Evolutionary conservation across 163 green algal genomes (phyloP), one percentile per base, ranked within the genome.

Genomic region (Scenedesmus sp.): DNA sequence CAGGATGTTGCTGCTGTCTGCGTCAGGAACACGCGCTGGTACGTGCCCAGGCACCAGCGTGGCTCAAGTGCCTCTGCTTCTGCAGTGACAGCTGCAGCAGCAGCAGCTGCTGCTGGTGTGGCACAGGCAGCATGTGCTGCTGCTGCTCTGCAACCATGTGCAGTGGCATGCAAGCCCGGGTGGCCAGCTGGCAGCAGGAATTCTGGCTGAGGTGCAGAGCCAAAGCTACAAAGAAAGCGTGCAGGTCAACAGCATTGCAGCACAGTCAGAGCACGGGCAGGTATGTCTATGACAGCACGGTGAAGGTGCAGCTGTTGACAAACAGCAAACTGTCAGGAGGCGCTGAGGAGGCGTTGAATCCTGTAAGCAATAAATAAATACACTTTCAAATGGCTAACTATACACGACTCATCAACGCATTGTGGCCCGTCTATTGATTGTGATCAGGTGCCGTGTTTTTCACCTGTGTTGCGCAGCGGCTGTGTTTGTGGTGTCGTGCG

Each of bases 21-120:
- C 81, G 89, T 93, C 59, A 95, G 35, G 80, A 95, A 95, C 12
- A 95, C 83, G 9, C 93, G 89, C 83, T 93, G 73, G 79, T 94
- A 95, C 44, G 93, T 89, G 20, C 51, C 89, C 49, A 81, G 49
- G 61, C 53, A 20, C 83, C 79, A 90, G 37, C 53, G 84, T 7
- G 86, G 90, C 78, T 91, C 85, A 24, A 81, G 68, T 59, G 65
- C 81, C 82, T 88, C 87, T 87, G 85, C 82, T 33, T 73, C 49
- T 88, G 61, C 40, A 46, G 10, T 12, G 10, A 59, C 40, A 16
- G 76, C 88, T 82, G 68, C 78, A 22, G 33, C 46, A 73, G 59
- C 59, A 16, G 33, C 37, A 84, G 79, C 44, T 18, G 85, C 56
- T 78, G 59, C 76, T 82, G 88, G 56, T 37, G n/a, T n/a, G 44